Conservation (phyloP, 176 grass and related monocot genomes). For the Elymus sibiricus region DNA sequence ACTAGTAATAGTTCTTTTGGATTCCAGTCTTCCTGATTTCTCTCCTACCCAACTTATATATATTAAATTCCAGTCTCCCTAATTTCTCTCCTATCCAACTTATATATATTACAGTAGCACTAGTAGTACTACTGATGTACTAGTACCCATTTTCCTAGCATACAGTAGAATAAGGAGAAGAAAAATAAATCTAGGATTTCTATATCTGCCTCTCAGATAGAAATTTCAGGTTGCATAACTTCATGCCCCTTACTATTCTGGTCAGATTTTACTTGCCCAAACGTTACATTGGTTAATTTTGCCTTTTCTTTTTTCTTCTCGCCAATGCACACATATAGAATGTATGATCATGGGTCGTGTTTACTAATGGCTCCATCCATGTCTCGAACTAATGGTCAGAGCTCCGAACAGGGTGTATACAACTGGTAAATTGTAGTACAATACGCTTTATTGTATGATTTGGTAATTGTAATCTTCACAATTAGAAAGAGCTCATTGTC, state of each 20-base stretch:
- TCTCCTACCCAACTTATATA: too few relatives aligned
- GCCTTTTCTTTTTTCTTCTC: background rate
- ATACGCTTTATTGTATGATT: too few relatives aligned
- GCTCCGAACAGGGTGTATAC: too few relatives aligned
- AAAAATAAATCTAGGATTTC: constrained; percentile 46
- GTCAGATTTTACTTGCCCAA: constrained; percentile 32
- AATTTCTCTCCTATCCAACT: too few relatives aligned
- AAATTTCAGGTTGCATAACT: constrained; percentile 28
- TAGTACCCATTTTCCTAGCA: constrained; percentile 5
- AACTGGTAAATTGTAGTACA: too few relatives aligned
- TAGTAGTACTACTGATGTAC: constrained; percentile 20
- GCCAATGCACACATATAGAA: background rate
- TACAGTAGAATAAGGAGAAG: constrained; percentile 27
- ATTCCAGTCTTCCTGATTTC: too few relatives aligned
- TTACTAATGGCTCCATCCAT: too few relatives aligned
- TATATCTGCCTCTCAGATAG: constrained; percentile 34
- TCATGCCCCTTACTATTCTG: constrained; percentile 44
- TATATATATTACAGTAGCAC: background rate
- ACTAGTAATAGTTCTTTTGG: too few relatives aligned
- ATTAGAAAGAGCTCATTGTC: too few relatives aligned
- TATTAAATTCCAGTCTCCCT: too few relatives aligned
- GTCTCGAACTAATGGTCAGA: background rate
- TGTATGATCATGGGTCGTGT: too few relatives aligned
- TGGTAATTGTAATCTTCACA: too few relatives aligned
- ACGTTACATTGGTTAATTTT: background rate